Base-by-base conservation (phyloP, 139 green algal genomes). In the Picochlorum costavermella region DNA sequence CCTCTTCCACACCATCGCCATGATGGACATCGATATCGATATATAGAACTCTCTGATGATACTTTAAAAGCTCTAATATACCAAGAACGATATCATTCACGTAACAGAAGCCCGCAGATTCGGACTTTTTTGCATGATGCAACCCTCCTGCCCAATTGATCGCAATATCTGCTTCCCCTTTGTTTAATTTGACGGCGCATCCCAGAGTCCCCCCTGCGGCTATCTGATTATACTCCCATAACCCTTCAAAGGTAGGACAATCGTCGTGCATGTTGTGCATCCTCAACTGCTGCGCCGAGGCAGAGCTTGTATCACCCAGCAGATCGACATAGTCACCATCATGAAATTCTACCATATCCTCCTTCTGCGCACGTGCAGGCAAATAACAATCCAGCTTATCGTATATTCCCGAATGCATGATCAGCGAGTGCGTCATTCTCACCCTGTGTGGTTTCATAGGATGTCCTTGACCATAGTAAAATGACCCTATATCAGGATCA, bases 11-110 rank as follows among this genome's bases (percentile, higher is more conserved):
- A 31, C 87, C 87, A 58, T 95, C 87, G 12, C 87, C 86, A 56
- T 94, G 84, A 61, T 95, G 84, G 49, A 93, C 83, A 67, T 94
- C 87, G 64, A 93, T 93, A 65, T 93, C 86, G 14, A 90, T 72
- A 61, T 93, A 93, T 55, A 92, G 64, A 31, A 91, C 84, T 3
- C 74, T 60, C 50, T 72, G 53, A 66, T 93, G 80, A 61, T 87
- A 87, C 67, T 96, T 96, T 16, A 97, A 79, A 58, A 97, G 82
- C 84, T 98, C 93, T 67, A 98, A 77, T 26, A 96, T 94, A 31
- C 84, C 85, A 50, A 99, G 78, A 33, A 98, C 93, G 56, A 98
- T 98, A 82, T 98, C 93, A 67, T 98, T 98, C 33, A 98, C 80
- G 65, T 96, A 98, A 74, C 92, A 98, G 78, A 98, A 98, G 8